phyloP scores from a whole-genome alignment of 345 rosid genomes.

The Orychophragmus violaceus region DNA sequence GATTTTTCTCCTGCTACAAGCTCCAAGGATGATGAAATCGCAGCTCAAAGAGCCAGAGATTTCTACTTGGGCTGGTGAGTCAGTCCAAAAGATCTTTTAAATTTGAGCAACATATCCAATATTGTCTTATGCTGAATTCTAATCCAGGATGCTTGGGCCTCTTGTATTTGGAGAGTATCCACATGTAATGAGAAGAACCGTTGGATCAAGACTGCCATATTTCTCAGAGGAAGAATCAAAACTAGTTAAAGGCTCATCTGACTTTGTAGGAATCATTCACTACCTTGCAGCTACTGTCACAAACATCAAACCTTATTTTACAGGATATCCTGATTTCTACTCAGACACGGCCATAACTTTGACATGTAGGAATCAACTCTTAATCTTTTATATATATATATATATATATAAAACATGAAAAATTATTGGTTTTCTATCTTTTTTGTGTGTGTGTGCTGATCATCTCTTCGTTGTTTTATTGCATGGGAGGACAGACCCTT shows the following conservation, averaged over 20 bases:
- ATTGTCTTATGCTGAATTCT: background rate
- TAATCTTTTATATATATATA: background rate
- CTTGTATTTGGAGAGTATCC: background rate
- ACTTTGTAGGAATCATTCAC: background rate
- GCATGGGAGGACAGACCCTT: background rate
- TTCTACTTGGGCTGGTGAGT: background rate
- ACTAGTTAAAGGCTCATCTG: background rate
- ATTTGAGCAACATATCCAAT: too few relatives aligned
- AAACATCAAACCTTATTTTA: background rate
- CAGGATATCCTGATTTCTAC: background rate
- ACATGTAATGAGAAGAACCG: background rate
- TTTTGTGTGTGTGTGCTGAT: background rate
- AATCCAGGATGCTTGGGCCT: background rate
- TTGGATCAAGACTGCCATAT: background rate
- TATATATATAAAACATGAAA: too few relatives aligned
- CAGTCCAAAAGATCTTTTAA: background rate
- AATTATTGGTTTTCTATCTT: background rate
- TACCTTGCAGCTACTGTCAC: background rate
- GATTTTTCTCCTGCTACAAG: background rate
- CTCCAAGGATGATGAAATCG: background rate
- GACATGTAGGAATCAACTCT: background rate
- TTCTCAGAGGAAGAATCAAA: background rate
- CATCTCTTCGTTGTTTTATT: background rate
- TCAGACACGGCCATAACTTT: background rate
- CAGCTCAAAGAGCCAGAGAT: background rate